Base-by-base conservation (phyloP, 352 stramenopile species). In the Phytophthora sojae region DNA sequence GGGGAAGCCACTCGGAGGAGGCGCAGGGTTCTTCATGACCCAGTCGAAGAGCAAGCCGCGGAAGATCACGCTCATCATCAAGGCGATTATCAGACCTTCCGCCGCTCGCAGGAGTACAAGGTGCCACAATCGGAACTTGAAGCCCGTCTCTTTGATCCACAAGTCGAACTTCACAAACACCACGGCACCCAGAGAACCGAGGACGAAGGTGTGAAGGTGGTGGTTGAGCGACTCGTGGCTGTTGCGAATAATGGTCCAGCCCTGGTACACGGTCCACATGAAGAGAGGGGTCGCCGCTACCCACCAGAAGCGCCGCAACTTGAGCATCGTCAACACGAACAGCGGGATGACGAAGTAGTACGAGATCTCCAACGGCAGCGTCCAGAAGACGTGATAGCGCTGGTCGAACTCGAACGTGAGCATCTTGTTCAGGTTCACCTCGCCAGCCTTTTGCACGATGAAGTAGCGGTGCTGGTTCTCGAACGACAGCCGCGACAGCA, bases 381-480 rank as follows among this genome's bases (percentile, higher is more conserved):
- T 80, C 81, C 82, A 89, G 29, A 89, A 80, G 12, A 89, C 73
- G 49, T 80, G 69, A 29, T 72, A 80, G 8, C 75, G 82, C 14
- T 69, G 75, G 8, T 71, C 54, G 4, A 70, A 67, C 14, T 74
- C 53, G 52, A 87, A 85, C 3, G 61, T 68, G 11, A 88, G 73
- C 29, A 81, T 80, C 19, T 83, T 66, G 19, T 65, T 67, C 26
- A 83, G 44, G 3, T 78, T 45, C 37, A 74, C 84, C 17, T 76
- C 42, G 12, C 67, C 63, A 0, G 69, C 64, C 7, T 77, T 55
- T 0, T 54, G 57, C 2, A 82, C 51, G 11, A 63, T 37, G 37
- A 79, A 83, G 49, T 83, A 85, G 9, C 35, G 64, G 6, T 67
- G 56, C 57, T 80, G 63, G 51, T 69, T 57, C 5, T 76, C 69